These are phyloP conservation scores for Dothistroma pini DNA, from an alignment of 2,329 filamentous ascomycete genomes.

Conservation along the genomic window DNA sequence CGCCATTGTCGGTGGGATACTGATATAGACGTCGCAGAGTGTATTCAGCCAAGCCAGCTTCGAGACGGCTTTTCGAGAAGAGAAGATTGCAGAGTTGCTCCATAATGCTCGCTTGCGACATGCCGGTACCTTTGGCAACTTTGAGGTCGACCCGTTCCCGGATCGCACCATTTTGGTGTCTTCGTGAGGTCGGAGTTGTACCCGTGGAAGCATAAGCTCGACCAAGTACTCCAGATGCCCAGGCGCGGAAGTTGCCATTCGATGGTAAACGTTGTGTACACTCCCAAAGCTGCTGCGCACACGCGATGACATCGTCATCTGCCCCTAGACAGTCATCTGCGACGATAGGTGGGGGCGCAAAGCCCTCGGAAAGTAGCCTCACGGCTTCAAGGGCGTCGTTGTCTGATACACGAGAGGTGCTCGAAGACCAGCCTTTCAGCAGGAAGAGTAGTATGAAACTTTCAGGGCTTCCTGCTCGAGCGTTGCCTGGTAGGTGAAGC, in stretches of 20 bases:
- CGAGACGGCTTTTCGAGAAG: slow-evolving; percentile 31
- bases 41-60: slow-evolving; percentile 46
- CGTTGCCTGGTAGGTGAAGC: slow-evolving; percentile 66
- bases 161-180: background rate
- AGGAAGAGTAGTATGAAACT: slow-evolving; percentile 76
- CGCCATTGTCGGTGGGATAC: slow-evolving; percentile 15
- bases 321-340: slow-evolving; percentile 64
- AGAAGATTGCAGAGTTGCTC: slow-evolving; percentile 30
- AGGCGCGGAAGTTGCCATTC: slow-evolving; percentile 51
- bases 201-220: slow-evolving; percentile 65
- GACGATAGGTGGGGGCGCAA: slow-evolving; percentile 58
- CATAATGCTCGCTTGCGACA: slow-evolving; percentile 36
- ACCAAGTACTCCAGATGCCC: slow-evolving; percentile 82
- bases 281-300: slow-evolving; percentile 26
- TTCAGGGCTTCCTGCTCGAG: slow-evolving; percentile 67
- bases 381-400: slow-evolving; percentile 68
- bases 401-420: slow-evolving; percentile 63
- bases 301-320: slow-evolving; percentile 58
- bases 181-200: slow-evolving; percentile 10
- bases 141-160: background rate
- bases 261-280: slow-evolving; percentile 22
- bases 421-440: slow-evolving; percentile 65
- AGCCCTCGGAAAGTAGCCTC: slow-evolving; percentile 69
- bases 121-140: slow-evolving; percentile 11
- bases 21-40: slow-evolving; percentile 29